A percentile compares a stretch with the other conserved stretches of the same genome.
Conservation (phyloP, 139 green algal species). For the Coccomyxa sp. region DNA sequence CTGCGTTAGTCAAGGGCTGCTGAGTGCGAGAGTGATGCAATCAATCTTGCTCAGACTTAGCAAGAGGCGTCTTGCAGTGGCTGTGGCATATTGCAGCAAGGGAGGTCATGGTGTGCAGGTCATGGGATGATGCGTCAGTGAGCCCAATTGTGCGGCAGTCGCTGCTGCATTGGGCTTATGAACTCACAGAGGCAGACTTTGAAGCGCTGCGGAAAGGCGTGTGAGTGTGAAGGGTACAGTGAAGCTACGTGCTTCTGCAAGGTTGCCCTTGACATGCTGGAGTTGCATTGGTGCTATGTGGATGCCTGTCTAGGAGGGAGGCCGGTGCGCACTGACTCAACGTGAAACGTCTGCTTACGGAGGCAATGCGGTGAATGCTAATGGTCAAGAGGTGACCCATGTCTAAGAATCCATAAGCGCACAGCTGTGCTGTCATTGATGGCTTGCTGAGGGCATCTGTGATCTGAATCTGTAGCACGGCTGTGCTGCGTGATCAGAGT, state of each 20-base stretch:
- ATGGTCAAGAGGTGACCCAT: neutral
- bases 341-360: neutral
- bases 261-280: too few relatives aligned
- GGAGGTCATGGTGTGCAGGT: too few relatives aligned
- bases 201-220: constrained; percentile 14
- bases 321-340: neutral
- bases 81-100: too few relatives aligned
- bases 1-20: neutral
- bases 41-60: neutral
- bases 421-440: neutral
- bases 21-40: neutral
- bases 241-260: too few relatives aligned
- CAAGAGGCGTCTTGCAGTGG: neutral
- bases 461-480: neutral
- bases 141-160: constrained; percentile 49
- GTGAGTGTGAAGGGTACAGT: neutral
- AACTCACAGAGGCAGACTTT: constrained; percentile 47
- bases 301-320: too few relatives aligned
- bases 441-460: neutral
- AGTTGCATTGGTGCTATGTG: too few relatives aligned
- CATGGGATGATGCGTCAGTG: constrained; percentile 38
- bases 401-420: neutral
- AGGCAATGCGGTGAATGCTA: neutral
- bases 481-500: neutral
- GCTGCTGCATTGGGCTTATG: constrained; percentile 56